phyloP scores from a whole-genome alignment of 2,329 filamentous ascomycete species.

The Fonsecaea pedrosoi region DNA sequence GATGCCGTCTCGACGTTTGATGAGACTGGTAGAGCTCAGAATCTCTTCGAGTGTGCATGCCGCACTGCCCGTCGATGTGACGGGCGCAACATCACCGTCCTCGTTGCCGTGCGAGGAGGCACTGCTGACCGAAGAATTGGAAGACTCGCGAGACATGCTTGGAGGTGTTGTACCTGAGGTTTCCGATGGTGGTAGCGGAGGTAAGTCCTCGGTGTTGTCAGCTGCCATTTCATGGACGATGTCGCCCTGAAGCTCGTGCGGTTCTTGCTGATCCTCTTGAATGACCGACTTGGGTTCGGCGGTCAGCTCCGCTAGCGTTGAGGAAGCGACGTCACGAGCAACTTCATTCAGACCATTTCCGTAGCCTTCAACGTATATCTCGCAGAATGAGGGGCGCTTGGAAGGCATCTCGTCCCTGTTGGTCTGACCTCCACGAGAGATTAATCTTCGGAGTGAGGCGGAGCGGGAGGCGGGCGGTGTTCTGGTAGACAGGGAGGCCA shows the following conservation, averaged over 20 bases:
- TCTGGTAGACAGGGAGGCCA: conserved; percentile 26
- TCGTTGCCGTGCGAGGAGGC: conserved; percentile 28
- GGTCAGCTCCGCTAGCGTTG: conserved; percentile 17
- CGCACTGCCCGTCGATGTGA: conserved; percentile 22
- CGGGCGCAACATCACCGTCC: conserved; percentile 22
- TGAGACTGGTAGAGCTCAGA: conserved; percentile 23
- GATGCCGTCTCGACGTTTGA: neutral
- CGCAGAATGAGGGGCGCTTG: conserved; percentile 36
- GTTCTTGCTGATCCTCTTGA: conserved; percentile 16
- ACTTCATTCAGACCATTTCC: conserved; percentile 40
- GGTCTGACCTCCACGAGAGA: conserved; percentile 20
- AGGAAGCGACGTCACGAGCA: neutral
- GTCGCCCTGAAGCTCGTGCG: conserved; percentile 24
- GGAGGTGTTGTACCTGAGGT: conserved; percentile 26
- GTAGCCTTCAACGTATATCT: conserved; percentile 39
- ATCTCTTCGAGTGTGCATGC: conserved; percentile 29
- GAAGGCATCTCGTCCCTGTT: conserved; percentile 23
- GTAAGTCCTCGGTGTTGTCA: conserved; percentile 15
- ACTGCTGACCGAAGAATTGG: conserved; percentile 32
- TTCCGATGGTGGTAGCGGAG: conserved; percentile 21
- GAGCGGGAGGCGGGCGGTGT: conserved; percentile 30
- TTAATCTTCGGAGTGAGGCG: conserved; percentile 33
- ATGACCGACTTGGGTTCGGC: conserved; percentile 20
- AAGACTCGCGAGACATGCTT: conserved; percentile 38
- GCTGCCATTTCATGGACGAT: conserved; percentile 25